Evolutionary conservation across 1,284 basidiomycete species (phyloP), one percentile per base, ranked within the genome.

Genomic region (Puccinia hordei): DNA sequence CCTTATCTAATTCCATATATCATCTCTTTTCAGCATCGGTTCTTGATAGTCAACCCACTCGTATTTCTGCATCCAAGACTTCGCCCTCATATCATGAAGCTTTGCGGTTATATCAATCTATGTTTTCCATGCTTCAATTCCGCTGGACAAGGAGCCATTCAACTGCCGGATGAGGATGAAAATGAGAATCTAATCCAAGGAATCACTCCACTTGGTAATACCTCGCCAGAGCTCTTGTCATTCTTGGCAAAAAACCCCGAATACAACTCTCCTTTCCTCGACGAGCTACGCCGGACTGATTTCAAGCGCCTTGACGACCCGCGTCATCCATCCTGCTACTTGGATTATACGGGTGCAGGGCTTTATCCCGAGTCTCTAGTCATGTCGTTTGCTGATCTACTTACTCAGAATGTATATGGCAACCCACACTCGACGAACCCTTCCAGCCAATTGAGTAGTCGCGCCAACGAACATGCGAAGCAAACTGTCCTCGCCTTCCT

Each of bases 291-390:
- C 69, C 87, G 88, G 82, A 90, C 88, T n/a, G 91, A 93, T 84
- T 92, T 90, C 83, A 84, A 88, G 9, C 86, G 92, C 73, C 87
- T 92, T 55, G 89, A 90, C 81, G 88, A 87, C 22, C 86, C 86
- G 17, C 51, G 81, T 59, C n/a, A 82, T 76, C 49, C 80, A 78
- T 76, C 74, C 41, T 63, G 33, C 46, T 93, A 93, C 82, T 90
- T 92, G 78, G 92, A 93, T 84, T 93, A 92, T 83, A 93, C 92
- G 90, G 92, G 92, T 53, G 92, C 91, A 46, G 89, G 89, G 75
- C 84, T 92, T 46, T 92, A 92, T 83, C 92, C 92, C 22, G 91
- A 91, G 82, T 91, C 90, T 82, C 89, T 93, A 46, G 88, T 92
- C 81, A 88, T 87, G 61, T 88, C 89, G 8, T 91, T 92, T 82